phyloP scores from a whole-genome alignment of 768 basidiomycete genomes.

The Fibroporia radiculosa region DNA sequence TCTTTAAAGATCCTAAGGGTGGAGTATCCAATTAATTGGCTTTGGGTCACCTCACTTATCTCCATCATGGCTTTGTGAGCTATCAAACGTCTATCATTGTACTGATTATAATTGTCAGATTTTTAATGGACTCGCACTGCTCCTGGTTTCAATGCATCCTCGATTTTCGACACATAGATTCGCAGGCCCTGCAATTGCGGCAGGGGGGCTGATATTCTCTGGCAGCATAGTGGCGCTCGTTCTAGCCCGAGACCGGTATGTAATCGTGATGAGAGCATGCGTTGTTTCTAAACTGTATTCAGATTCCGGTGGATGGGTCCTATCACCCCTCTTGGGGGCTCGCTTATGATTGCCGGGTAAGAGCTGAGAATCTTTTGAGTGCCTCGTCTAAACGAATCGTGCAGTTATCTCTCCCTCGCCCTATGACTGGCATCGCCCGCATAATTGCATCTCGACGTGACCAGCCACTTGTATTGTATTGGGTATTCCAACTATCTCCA shows the following conservation, averaged over 20 bases:
- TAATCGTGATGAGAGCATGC: no score
- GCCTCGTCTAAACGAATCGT: not conserved
- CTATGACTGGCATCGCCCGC: no score
- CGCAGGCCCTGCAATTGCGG: conserved; percentile 58
- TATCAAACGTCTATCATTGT: no score
- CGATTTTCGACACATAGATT: conserved; percentile 53
- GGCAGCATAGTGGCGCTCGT: conserved; percentile 52
- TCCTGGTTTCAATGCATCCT: conserved; percentile 56
- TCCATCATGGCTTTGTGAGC: no score
- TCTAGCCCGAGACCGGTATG: conserved; percentile 38
- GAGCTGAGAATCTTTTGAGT: conserved; percentile 12
- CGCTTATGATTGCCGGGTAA: conserved; percentile 63
- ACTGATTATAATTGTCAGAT: conserved; percentile 33
- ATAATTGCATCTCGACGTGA: no score
- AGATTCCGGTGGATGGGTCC: conserved; percentile 51
- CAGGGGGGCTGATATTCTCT: conserved; percentile 54
- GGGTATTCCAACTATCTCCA: no score
- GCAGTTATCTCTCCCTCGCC: conserved; percentile 47
- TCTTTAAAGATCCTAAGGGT: no score
- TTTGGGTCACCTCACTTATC: no score
- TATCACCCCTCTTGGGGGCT: conserved; percentile 59
- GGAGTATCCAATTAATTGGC: no score
- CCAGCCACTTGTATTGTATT: no score
- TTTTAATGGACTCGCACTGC: conserved; percentile 59
- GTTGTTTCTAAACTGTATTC: not conserved